Conservation (phyloP, 2,329 filamentous ascomycete genomes). For the Blumeria hordei region DNA sequence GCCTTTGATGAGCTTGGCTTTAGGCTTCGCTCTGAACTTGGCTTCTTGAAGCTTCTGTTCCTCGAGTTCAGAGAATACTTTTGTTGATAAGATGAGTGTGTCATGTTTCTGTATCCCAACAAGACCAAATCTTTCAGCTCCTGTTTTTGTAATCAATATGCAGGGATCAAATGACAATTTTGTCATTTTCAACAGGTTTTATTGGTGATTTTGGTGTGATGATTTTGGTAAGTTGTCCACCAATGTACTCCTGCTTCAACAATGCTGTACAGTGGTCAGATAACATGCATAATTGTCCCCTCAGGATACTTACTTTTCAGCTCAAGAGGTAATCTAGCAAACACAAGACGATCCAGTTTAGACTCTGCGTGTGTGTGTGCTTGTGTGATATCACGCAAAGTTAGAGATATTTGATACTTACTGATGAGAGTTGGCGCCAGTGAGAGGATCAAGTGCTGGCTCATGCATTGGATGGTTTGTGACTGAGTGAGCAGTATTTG, state of each 20-base stretch:
- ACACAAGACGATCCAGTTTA: neutral
- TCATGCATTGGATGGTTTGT: constrained; percentile 4
- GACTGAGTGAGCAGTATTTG: constrained; percentile 4
- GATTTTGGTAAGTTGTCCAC: neutral
- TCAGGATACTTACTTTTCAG: neutral
- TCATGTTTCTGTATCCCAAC: no score
- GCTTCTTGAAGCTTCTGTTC: no score
- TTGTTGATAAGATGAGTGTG: no score
- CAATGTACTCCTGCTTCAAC: neutral
- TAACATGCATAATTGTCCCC: no score
- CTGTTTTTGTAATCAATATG: no score
- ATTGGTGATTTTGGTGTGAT: no score
- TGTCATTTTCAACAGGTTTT: neutral
- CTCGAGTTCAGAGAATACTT: no score
- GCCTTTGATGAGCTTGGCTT: neutral
- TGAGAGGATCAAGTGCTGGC: constrained; percentile 3
- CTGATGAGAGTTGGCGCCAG: neutral
- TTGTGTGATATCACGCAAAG: neutral
- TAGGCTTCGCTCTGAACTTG: neutral
- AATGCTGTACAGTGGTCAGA: neutral
- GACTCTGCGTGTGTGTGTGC: neutral
- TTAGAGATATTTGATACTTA: neutral
- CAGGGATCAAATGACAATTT: neutral
- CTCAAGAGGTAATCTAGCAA: neutral
- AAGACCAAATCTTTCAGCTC: no score